These are phyloP conservation scores for Torrubiella hemipterigena DNA, from an alignment of 2,329 filamentous ascomycete species.

Conservation along the genomic window DNA sequence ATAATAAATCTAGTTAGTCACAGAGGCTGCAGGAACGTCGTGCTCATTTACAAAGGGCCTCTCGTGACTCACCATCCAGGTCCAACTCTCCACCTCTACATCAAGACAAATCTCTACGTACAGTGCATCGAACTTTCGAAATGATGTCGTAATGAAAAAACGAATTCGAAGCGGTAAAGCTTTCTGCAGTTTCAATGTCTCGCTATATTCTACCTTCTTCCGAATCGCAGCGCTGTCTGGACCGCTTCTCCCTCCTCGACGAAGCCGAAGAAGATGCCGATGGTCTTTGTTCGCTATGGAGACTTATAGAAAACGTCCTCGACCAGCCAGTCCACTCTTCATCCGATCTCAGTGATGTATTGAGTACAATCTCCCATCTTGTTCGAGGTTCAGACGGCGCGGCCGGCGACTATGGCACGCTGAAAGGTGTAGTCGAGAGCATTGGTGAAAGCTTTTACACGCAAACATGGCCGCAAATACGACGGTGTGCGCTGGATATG, in stretches of 20 bases:
- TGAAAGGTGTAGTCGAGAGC: slow-evolving; percentile 7
- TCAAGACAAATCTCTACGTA: too few species aligned
- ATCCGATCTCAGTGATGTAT: slow-evolving; percentile 11
- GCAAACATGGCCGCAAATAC: slow-evolving; percentile 13
- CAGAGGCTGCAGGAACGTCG: too few species aligned
- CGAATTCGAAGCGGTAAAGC: slow-evolving; percentile 1
- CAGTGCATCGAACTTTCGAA: too few species aligned
- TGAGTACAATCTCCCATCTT: slow-evolving; percentile 16
- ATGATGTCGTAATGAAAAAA: neutral
- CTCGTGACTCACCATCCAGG: too few species aligned
- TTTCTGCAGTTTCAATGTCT: neutral
- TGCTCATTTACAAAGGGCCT: too few species aligned
- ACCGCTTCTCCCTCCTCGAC: slow-evolving; percentile 17
- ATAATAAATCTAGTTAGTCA: too few species aligned
- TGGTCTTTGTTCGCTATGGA: slow-evolving; percentile 15
- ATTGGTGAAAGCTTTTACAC: slow-evolving; percentile 5
- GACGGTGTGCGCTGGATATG: slow-evolving; percentile 10
- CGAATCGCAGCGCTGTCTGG: slow-evolving; percentile 9
- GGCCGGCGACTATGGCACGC: slow-evolving; percentile 12
- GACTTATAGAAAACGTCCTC: slow-evolving; percentile 13
- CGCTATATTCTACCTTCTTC: slow-evolving; percentile 7
- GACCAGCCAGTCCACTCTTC: slow-evolving; percentile 3
- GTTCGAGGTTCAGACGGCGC: slow-evolving; percentile 7
- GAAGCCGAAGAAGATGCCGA: slow-evolving; percentile 11
- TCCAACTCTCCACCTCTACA: too few species aligned